Evolutionary conservation across 163 green algal species (phyloP).

Genomic region (Prototheca wickerhamii): DNA sequence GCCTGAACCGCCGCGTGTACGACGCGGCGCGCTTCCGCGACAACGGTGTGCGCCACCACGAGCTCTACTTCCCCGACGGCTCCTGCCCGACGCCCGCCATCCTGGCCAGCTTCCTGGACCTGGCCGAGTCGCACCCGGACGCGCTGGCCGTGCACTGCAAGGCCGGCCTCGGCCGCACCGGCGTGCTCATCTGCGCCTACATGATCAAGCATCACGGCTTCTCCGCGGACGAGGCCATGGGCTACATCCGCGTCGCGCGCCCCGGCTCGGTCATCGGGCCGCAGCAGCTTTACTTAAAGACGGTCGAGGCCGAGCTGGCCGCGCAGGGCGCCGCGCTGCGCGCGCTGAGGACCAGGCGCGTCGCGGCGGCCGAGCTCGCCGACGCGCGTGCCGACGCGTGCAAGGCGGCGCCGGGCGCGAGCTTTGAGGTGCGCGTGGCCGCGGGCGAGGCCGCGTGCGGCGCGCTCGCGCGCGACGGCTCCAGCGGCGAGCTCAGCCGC

Average conservation of each 20-base stretch:
- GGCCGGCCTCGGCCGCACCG: constrained; percentile 86
- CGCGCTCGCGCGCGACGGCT: too few relatives aligned
- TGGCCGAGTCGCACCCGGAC: constrained; percentile 60
- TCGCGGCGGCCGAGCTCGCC: too few relatives aligned
- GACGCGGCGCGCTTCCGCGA: constrained; percentile 71
- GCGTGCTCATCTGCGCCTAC: constrained; percentile 83
- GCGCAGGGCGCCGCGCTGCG: neutral
- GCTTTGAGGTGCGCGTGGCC: neutral
- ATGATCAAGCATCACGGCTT: constrained; percentile 91
- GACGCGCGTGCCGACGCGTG: too few relatives aligned
- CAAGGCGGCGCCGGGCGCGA: too few relatives aligned
- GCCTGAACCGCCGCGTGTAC: constrained; percentile 89
- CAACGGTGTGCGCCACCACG: constrained; percentile 70
- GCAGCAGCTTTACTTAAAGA: constrained; percentile 74
- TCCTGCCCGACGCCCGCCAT: constrained; percentile 73
- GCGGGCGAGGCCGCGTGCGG: too few relatives aligned
- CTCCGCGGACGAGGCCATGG: constrained; percentile 75
- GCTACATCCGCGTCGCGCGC: constrained; percentile 83
- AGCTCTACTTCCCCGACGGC: constrained; percentile 94
- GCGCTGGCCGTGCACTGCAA: constrained; percentile 91
- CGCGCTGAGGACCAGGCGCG: neutral
- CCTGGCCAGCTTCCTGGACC: constrained; percentile 65
- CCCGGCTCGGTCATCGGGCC: constrained; percentile 80
- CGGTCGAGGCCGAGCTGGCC: neutral
- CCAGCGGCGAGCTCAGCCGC: too few relatives aligned